Evolutionary conservation across 257 asterid genomes (phyloP).

Genomic region (Nicotiana paniculata): DNA sequence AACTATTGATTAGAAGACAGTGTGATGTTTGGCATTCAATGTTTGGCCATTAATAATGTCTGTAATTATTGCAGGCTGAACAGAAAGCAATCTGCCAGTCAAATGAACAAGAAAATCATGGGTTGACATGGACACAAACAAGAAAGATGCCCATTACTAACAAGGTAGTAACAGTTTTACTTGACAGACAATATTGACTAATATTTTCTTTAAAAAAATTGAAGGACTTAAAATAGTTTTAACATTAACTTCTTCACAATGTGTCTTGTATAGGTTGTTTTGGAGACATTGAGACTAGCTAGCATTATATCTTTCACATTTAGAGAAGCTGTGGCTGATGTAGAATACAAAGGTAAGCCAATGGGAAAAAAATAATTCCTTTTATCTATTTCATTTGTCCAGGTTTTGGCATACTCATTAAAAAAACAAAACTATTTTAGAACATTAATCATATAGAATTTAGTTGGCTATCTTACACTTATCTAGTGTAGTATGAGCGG

Average conservation of each 20-base stretch:
- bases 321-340: constrained; percentile 85
- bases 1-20: not conserved
- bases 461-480: no score
- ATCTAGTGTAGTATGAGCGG: no score
- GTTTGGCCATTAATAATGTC: not conserved
- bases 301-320: constrained; percentile 83
- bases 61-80: constrained; percentile 46
- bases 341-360: constrained; percentile 62
- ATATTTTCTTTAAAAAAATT: not conserved
- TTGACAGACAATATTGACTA: not conserved
- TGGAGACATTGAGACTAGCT: constrained; percentile 74
- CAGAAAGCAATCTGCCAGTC: constrained; percentile 47
- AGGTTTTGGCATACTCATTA: no score
- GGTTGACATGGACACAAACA: constrained; percentile 72
- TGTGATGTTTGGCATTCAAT: not conserved
- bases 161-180: constrained; percentile 34
- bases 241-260: not conserved
- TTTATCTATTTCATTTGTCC: no score
- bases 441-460: no score
- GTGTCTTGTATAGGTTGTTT: constrained; percentile 41
- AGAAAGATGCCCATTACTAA: constrained; percentile 71
- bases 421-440: no score
- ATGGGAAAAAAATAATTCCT: not conserved
- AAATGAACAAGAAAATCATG: constrained; percentile 25
- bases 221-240: not conserved